Evolutionary conservation across 1,284 basidiomycete species (phyloP).

Genomic region (Prillingera fragicola): DNA sequence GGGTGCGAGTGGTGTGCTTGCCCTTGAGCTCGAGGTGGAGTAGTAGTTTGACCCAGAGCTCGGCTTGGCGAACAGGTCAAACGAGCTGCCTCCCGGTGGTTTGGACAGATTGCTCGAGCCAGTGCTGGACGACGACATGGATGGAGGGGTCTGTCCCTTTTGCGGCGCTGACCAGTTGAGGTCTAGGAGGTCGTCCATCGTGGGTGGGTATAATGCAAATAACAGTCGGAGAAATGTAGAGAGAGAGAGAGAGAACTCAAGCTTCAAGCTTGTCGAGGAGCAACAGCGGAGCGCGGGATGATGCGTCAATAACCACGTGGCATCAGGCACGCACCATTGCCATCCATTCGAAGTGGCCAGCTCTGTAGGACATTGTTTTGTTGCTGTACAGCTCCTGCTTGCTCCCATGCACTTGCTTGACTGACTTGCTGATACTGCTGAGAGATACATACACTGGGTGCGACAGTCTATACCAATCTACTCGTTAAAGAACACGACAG

Average conservation of each 20-base stretch:
- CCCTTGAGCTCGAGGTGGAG: constrained; percentile 11
- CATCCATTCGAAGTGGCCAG: no score
- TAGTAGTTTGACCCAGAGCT: constrained; percentile 21
- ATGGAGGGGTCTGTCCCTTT: not conserved
- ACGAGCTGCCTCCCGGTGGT: constrained; percentile 1
- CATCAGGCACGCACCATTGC: no score
- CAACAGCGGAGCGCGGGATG: not conserved
- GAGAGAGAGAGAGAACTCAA: no score
- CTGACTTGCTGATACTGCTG: not conserved
- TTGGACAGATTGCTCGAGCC: not conserved
- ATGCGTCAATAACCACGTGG: no score
- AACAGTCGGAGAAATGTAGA: not conserved
- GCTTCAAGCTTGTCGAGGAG: no score
- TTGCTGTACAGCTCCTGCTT: no score
- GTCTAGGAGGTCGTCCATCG: constrained; percentile 52
- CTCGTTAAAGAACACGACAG: constrained; percentile 44
- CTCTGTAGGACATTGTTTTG: no score
- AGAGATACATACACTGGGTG: no score
- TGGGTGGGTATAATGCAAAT: not conserved
- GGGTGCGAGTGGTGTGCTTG: constrained; percentile 7
- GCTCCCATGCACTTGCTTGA: no score
- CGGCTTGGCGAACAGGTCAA: constrained; percentile 17
- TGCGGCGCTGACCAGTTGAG: constrained; percentile 44
- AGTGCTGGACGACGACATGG: not conserved
- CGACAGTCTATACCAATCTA: no score